Conservation (phyloP, 805 yeast genomes). For the Starmera dryadoides region DNA sequence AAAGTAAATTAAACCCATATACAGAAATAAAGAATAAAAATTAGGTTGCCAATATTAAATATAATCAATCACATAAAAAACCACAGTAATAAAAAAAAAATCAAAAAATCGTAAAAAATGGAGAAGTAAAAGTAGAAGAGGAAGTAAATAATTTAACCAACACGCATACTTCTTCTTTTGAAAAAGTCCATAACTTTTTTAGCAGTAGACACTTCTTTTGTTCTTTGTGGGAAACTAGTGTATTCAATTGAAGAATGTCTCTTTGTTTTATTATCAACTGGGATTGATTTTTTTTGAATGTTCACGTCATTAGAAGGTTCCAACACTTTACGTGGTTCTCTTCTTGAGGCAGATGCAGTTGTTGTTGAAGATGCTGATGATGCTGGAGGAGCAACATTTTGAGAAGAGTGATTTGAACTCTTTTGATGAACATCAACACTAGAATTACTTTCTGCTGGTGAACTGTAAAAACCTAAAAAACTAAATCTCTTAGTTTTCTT, state of each 20-base stretch:
- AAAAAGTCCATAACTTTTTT: conserved; percentile 73
- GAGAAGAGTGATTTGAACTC: not conserved
- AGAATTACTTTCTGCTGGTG: conserved; percentile 16
- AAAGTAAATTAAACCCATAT: no score
- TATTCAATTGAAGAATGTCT: conserved; percentile 11
- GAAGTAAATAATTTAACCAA: not conserved
- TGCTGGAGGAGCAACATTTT: not conserved
- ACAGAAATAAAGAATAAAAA: no score
- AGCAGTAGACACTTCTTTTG: conserved; percentile 65
- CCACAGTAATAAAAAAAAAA: no score
- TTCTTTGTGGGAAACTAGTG: conserved; percentile 20
- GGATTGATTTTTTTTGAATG: conserved; percentile 4
- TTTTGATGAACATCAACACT: conserved; percentile 11
- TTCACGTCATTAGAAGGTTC: conserved; percentile 20
- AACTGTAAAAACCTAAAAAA: conserved; percentile 27
- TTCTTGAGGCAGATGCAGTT: not conserved
- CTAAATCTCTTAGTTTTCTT: conserved; percentile 32
- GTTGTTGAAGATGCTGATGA: not conserved
- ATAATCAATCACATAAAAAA: no score
- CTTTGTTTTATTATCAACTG: conserved; percentile 3
- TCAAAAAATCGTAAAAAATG: no score
- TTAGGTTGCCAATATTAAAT: no score
- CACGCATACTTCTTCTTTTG: conserved; percentile 47
- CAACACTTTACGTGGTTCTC: conserved; percentile 12
- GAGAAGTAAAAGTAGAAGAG: no score